phyloP scores from a whole-genome alignment of 192 early-diverging fungal species.

The Coemansia interrupta region DNA sequence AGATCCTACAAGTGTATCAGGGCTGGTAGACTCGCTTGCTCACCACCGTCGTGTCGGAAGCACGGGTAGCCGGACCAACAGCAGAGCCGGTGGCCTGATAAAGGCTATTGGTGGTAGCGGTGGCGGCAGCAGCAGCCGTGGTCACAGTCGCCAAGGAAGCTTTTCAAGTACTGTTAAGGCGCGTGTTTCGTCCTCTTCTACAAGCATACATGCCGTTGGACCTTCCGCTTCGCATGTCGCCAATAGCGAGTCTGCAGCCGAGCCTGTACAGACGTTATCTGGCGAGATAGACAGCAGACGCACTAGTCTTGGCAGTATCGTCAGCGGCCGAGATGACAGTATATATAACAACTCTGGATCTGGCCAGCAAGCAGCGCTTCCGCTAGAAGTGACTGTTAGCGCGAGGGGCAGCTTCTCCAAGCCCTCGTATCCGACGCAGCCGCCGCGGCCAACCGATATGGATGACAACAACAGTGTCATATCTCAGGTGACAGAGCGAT shows the following conservation, averaged over 20 bases:
- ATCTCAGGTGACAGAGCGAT: conserved; percentile 45
- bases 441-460: conserved; percentile 2
- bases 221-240: background rate
- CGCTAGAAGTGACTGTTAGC: conserved; percentile 28
- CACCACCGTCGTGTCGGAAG: conserved; percentile 10
- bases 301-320: conserved; percentile 29
- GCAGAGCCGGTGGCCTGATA: conserved; percentile 21
- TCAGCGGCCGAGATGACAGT: conserved; percentile 31
- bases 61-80: conserved; percentile 22
- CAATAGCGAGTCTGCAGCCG: background rate
- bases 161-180: conserved; percentile 10
- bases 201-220: conserved; percentile 6
- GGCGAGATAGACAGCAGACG: conserved; percentile 7
- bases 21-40: conserved; percentile 11
- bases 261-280: background rate
- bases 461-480: conserved; percentile 42
- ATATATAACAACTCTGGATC: conserved; percentile 14
- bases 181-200: conserved; percentile 7
- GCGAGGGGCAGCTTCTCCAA: conserved; percentile 41
- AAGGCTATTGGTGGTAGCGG: conserved; percentile 17
- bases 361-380: conserved; percentile 25
- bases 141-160: conserved; percentile 44
- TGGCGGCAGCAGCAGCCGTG: conserved; percentile 15
- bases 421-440: conserved; percentile 8
- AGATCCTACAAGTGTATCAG: conserved; percentile 1